These are phyloP conservation scores for Populus alba DNA, from an alignment of 345 rosid genomes.

Conservation along the genomic window DNA sequence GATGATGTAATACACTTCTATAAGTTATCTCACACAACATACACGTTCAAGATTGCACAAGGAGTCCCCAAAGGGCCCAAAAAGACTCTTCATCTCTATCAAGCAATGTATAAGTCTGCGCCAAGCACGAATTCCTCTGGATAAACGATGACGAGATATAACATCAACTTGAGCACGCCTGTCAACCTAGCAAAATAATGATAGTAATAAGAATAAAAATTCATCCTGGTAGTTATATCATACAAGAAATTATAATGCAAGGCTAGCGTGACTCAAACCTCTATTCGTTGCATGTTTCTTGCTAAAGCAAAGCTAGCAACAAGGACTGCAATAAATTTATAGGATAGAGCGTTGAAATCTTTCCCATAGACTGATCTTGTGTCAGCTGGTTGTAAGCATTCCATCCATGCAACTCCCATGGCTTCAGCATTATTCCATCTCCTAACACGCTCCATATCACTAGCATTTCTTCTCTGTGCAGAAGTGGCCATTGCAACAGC, in stretches of 20 bases:
- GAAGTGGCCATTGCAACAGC: conserved; percentile 99
- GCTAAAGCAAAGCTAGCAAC: conserved; percentile 99
- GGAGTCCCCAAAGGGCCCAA: conserved; percentile 63
- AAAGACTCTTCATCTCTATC: conserved; percentile 80
- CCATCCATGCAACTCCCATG: conserved; percentile 98
- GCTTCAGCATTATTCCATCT: conserved; percentile 96
- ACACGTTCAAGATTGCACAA: conserved; percentile 63
- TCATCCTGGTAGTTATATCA: conserved; percentile 6
- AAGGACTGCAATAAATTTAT: conserved; percentile 88
- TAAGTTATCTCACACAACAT: conserved; percentile 32
- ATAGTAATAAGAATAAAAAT: conserved; percentile 4
- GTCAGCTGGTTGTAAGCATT: conserved; percentile 93
- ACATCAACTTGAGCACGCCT: conserved; percentile 82
- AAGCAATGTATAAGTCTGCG: conserved; percentile 85
- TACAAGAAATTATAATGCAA: conserved; percentile 6
- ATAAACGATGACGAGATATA: conserved; percentile 50
- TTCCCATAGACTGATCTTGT: conserved; percentile 92
- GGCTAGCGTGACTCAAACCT: conserved; percentile 53
- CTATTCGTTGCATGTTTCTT: conserved; percentile 93
- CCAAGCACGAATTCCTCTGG: conserved; percentile 79
- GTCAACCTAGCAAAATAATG: conserved; percentile 61
- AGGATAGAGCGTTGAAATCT: conserved; percentile 92
- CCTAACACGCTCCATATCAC: conserved; percentile 89
- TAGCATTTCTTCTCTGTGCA: conserved; percentile 78
- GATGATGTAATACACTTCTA: background rate